Evolutionary conservation across 768 basidiomycete genomes (phyloP).

Genomic region (Lyophyllum decastes): DNA sequence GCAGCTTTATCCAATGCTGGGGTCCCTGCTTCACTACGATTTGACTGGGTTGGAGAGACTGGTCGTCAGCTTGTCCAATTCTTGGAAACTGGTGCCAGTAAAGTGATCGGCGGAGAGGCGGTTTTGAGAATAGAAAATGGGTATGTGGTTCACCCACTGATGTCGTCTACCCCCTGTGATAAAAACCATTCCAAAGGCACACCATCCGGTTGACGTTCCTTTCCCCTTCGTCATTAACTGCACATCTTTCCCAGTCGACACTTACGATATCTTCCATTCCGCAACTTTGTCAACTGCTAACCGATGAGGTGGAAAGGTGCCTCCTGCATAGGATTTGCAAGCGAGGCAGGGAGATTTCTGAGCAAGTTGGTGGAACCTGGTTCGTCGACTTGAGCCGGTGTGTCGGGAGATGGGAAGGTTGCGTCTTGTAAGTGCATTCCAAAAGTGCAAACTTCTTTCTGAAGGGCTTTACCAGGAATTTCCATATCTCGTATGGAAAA

Average conservation of each 20-base stretch:
- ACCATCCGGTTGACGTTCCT: constrained; percentile 74
- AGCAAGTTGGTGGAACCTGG: constrained; percentile 67
- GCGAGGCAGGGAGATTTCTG: constrained; percentile 55
- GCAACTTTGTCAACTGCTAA: constrained; percentile 72
- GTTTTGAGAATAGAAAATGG: constrained; percentile 69
- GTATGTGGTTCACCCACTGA: constrained; percentile 32
- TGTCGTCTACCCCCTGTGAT: background rate
- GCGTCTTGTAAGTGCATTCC: constrained; percentile 59
- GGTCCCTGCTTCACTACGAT: constrained; percentile 56
- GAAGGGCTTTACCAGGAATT: constrained; percentile 47
- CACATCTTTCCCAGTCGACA: constrained; percentile 80
- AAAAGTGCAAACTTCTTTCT: background rate
- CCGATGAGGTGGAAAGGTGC: constrained; percentile 76
- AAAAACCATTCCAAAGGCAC: constrained; percentile 43
- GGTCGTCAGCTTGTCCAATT: constrained; percentile 59
- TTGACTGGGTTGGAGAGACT: constrained; percentile 67
- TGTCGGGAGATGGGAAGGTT: constrained; percentile 81
- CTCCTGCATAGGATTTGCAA: constrained; percentile 71
- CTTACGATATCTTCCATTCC: constrained; percentile 72
- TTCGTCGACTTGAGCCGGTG: constrained; percentile 75
- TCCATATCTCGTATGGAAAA: constrained; percentile 55
- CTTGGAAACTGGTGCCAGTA: constrained; percentile 39
- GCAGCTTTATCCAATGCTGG: constrained; percentile 52
- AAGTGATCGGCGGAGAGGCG: constrained; percentile 68
- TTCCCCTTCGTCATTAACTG: constrained; percentile 76